Base-by-base conservation (phyloP, 1,284 basidiomycete species). In the Xerocomus amazonicus region DNA sequence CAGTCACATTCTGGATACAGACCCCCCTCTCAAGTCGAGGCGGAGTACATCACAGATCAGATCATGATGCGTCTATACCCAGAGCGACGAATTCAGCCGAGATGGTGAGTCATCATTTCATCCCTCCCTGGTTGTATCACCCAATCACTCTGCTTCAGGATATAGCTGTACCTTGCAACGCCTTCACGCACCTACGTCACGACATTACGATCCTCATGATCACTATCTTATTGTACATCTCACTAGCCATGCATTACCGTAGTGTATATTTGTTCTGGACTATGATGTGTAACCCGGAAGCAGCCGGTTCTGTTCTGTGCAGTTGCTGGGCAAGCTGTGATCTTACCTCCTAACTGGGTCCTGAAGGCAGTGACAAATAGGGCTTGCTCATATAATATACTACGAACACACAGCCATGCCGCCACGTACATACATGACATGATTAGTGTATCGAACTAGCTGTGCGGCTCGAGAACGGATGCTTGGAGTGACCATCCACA, bases 11-110 rank as follows among this genome's bases (percentile, higher is more conserved):
- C 45, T 8, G 46, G 19, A 1, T 51, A 63, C 19, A 52, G 62
- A 37, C 51, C 62, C 3, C 51, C 62, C 16, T 57, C 61, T 31
- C 64, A 69, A 43, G 66, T 62, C 45, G 59, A 66, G 49, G 56
- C 65, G 13, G 63, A 69, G 50, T 69, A 54, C 49, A 59, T 57
- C 32, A 60, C 64, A 3, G 63, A 66, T 51, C 66, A 69, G 43
- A 68, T 68, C 34, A 59, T 66, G 62, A 66, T 66, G 63, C 52
- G 62, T 39, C 57, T 69, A 12, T 68, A 69, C 39, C 63, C 63
- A 27, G 63, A 66, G 53, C 66, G 53, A 50, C 51, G 52, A 29
- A 66, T 66, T 13, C 67, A 64, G 43, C 63, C 63, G 10, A 52
- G 63, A 55, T 66, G 63, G 63, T 69, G 46, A 50, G 65, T 45